phyloP scores from a whole-genome alignment of 768 basidiomycete species.

The Phaeolepiota aurea region DNA sequence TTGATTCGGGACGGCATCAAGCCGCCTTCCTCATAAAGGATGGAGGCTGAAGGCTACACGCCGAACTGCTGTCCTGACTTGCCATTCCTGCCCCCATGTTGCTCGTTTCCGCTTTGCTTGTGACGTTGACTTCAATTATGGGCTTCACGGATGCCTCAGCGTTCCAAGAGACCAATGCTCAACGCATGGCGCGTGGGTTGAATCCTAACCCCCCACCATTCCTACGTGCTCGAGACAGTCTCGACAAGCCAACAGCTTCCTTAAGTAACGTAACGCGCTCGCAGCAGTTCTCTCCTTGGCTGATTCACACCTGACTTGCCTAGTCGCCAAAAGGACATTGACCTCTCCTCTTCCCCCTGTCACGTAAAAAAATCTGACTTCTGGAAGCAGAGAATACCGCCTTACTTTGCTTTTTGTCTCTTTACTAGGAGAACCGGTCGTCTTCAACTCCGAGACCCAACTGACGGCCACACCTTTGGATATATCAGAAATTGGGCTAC shows the following conservation, averaged over 20 bases:
- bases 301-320: no score
- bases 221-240: constrained; percentile 7
- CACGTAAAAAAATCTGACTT: constrained; percentile 12
- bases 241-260: constrained; percentile 16
- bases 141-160: constrained; percentile 12
- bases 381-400: background rate
- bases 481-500: constrained; percentile 20
- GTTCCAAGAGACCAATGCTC: constrained; percentile 26
- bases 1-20: background rate
- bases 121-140: constrained; percentile 15
- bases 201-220: constrained; percentile 29
- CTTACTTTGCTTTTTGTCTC: constrained; percentile 1
- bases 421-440: constrained; percentile 22
- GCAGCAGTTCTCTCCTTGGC: no score
- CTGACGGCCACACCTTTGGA: constrained; percentile 20
- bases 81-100: background rate
- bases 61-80: background rate
- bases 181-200: constrained; percentile 37
- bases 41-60: background rate
- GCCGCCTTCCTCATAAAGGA: background rate
- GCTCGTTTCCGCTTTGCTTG: constrained; percentile 3
- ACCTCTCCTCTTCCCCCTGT: constrained; percentile 17
- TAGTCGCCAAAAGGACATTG: constrained; percentile 10
- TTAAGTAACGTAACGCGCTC: constrained; percentile 9
- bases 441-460: constrained; percentile 22